Evolutionary conservation across 768 basidiomycete genomes (phyloP).

Genomic region (Suillus brevipes): DNA sequence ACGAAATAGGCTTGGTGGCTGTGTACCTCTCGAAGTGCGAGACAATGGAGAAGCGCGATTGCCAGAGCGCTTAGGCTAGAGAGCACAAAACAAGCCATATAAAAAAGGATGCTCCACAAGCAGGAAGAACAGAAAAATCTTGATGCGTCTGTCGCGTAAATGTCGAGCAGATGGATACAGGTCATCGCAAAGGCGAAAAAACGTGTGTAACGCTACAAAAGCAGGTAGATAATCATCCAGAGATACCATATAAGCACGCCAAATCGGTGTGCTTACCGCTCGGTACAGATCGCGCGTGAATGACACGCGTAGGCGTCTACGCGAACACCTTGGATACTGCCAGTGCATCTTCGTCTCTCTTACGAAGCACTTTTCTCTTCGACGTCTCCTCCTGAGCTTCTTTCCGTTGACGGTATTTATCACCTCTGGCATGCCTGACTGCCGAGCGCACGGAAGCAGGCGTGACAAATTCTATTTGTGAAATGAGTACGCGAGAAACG

Average conservation of each 20-base stretch:
- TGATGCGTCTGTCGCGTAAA: not conserved
- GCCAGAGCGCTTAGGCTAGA: not conserved
- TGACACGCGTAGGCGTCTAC: conserved; percentile 33
- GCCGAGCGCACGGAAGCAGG: conserved; percentile 79
- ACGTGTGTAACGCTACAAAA: conserved; percentile 5
- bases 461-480: conserved; percentile 79
- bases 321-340: conserved; percentile 90
- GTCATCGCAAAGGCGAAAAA: not conserved
- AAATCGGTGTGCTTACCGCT: conserved; percentile 4
- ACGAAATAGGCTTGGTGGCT: conserved; percentile 12
- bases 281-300: not conserved
- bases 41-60: conserved; percentile 31
- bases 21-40: conserved; percentile 10
- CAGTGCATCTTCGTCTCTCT: conserved; percentile 72
- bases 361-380: conserved; percentile 62
- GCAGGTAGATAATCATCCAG: conserved; percentile 6
- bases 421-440: conserved; percentile 68
- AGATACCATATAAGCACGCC: conserved; percentile 6
- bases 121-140: not conserved
- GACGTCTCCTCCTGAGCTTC: conserved; percentile 68
- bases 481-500: not conserved
- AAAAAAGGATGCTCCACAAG: conserved; percentile 1
- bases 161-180: not conserved
- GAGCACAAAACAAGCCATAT: not conserved
- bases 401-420: conserved; percentile 82